Evolutionary conservation across 2,329 filamentous ascomycete genomes (phyloP).

Genomic region (Lachnellula arida): DNA sequence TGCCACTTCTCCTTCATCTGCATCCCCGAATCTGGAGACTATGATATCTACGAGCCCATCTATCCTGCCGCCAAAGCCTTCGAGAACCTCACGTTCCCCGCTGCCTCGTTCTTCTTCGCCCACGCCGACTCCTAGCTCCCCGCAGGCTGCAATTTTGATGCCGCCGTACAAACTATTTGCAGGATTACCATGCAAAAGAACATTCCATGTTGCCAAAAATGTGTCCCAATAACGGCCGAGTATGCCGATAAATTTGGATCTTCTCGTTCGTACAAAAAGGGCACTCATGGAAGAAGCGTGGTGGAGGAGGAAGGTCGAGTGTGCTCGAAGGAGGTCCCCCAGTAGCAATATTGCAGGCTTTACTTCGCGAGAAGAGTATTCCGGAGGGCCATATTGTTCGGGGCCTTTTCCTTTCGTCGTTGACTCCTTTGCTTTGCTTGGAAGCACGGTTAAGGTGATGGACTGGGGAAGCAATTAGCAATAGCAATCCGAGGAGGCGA

Average conservation of each 20-base stretch:
- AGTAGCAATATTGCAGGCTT: slow-evolving; percentile 75
- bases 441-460: slow-evolving; percentile 71
- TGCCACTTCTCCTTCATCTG: slow-evolving; percentile 24
- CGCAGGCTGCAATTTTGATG: slow-evolving; percentile 82
- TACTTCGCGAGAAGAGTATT: slow-evolving; percentile 88
- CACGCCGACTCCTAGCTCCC: slow-evolving; percentile 88
- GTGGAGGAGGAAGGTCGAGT: slow-evolving; percentile 81
- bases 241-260: slow-evolving; percentile 65
- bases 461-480: slow-evolving; percentile 47
- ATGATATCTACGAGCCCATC: slow-evolving; percentile 84
- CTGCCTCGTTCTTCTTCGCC: slow-evolving; percentile 95
- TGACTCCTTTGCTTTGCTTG: slow-evolving; percentile 49
- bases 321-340: slow-evolving; percentile 76
- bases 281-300: slow-evolving; percentile 71
- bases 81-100: slow-evolving; percentile 86
- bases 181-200: slow-evolving; percentile 86
- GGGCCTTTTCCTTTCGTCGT: slow-evolving; percentile 24
- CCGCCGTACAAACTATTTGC: slow-evolving; percentile 73
- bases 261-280: slow-evolving; percentile 60
- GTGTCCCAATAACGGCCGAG: slow-evolving; percentile 78
- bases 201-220: slow-evolving; percentile 72
- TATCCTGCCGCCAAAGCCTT: slow-evolving; percentile 75
- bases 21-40: slow-evolving; percentile 73
- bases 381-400: slow-evolving; percentile 39
- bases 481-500: neutral